Evolutionary conservation across 2,329 filamentous ascomycete genomes (phyloP), one percentile per base, ranked within the genome.

Genomic region (Metarhizium brunneum): DNA sequence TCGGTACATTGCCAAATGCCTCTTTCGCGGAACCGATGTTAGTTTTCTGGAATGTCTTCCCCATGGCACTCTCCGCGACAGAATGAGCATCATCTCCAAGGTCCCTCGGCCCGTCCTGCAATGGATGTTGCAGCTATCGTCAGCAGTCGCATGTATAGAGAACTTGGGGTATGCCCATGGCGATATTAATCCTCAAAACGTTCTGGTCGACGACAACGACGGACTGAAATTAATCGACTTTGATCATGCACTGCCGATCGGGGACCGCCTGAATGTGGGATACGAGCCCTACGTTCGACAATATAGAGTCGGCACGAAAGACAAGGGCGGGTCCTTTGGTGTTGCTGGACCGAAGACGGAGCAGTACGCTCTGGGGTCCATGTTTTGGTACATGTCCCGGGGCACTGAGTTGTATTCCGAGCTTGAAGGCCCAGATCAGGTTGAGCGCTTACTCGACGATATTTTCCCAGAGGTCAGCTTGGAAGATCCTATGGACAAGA

Each of bases 261-360:
- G 59, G 13, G 45, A 54, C 5, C 29, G 40, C 2, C 52, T 62
- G 13, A 50, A 63, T 38, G 57, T 62, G 35, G 60, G 60, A 52
- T 59, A 61, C 50, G 56, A 62, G 42, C 61, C 61, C 8, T 62
- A 61, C 30, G 59, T 63, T 51, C 57, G 61, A 53, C 54, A 60
- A 49, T 40, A 36, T 32, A 58, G 56, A 29, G 25, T 3, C 25
- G 25, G 25, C 4, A 4, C 25, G 25, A 30, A 55, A 8, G 13
- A 7, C 5, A 30, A 2, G 6, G 58, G 56, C 35, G 56, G 61
- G 6, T 13, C 40, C 2, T 61, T 25, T 32, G 57, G 61, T 8
- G 36, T 52, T 49, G 56, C 61, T 40, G 54, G 60, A 40, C 55
- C 57, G 11, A 38, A 45, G 30, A 57, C 59, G 3, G 61, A 63